These are phyloP conservation scores for Rhynchosporium agropyri DNA, from an alignment of 2,329 filamentous ascomycete species.

Conservation along the genomic window DNA sequence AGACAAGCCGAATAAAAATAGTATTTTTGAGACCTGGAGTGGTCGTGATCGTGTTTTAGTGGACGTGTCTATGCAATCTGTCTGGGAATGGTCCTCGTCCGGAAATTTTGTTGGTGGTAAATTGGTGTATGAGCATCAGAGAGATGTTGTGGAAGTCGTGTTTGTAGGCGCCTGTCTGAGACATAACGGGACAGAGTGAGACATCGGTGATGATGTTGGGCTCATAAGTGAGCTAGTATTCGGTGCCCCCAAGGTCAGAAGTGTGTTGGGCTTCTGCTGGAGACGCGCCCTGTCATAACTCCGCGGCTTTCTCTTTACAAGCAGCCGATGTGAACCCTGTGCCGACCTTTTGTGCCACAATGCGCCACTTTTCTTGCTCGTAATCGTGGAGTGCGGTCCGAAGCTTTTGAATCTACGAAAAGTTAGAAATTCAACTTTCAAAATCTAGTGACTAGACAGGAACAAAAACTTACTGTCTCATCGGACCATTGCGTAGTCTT, in stretches of 20 bases:
- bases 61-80: constrained; percentile 15
- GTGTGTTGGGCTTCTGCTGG: constrained; percentile 40
- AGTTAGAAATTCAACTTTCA: constrained; percentile 27
- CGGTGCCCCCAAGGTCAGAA: constrained; percentile 43
- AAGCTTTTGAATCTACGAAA: constrained; percentile 72
- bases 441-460: background rate
- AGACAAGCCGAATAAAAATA: background rate
- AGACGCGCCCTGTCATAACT: constrained; percentile 44
- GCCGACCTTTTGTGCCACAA: constrained; percentile 87
- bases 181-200: constrained; percentile 27
- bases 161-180: constrained; percentile 31
- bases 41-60: constrained; percentile 5
- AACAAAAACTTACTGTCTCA: constrained; percentile 73
- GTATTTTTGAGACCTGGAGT: constrained; percentile 18
- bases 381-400: constrained; percentile 78
- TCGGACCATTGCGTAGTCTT: constrained; percentile 94
- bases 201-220: constrained; percentile 23
- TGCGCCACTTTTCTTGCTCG: constrained; percentile 90
- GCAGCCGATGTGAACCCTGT: constrained; percentile 85
- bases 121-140: background rate
- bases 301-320: constrained; percentile 66
- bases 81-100: constrained; percentile 24
- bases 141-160: constrained; percentile 22
- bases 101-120: constrained; percentile 17
- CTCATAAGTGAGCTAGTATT: constrained; percentile 37